Evolutionary conservation across 1,139 yeast species (phyloP).

Genomic region (Yamadazyma songkhlaensis): DNA sequence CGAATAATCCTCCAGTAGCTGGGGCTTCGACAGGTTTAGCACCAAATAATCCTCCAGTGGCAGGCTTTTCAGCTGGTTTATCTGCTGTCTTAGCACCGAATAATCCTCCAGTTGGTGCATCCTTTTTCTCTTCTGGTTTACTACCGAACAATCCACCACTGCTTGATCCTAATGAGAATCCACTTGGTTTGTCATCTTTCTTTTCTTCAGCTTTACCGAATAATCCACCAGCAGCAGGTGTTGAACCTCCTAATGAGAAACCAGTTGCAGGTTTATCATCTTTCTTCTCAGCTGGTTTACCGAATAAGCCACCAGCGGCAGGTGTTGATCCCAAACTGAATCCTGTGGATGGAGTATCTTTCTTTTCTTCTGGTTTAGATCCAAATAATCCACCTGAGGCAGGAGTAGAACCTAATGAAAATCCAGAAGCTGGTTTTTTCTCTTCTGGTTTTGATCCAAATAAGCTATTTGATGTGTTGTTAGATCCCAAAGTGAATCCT

Average conservation of each 20-base stretch:
- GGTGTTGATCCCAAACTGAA: conserved; percentile 10
- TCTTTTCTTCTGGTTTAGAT: conserved; percentile 14
- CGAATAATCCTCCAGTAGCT: conserved; percentile 20
- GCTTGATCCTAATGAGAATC: no score
- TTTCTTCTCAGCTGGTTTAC: conserved; percentile 20
- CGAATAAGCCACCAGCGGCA: conserved; percentile 16
- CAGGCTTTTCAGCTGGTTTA: conserved; percentile 18
- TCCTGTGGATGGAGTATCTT: conserved; percentile 11
- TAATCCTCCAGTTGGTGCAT: conserved; percentile 8
- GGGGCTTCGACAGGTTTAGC: conserved; percentile 17
- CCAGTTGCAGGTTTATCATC: conserved; percentile 9
- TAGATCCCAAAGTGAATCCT: conserved; percentile 14
- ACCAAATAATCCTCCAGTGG: conserved; percentile 14
- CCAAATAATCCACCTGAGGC: conserved; percentile 18
- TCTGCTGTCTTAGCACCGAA: conserved; percentile 17
- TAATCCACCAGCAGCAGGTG: conserved; percentile 12
- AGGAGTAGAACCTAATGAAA: conserved; percentile 11
- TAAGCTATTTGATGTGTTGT: conserved; percentile 9
- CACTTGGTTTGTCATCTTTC: conserved; percentile 13
- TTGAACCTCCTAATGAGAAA: conserved; percentile 7
- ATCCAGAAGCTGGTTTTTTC: conserved; percentile 17
- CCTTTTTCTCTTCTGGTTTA: conserved; percentile 12
- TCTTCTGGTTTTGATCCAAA: conserved; percentile 18
- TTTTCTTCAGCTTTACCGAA: conserved; percentile 26
- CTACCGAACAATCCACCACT: conserved; percentile 14